Evolutionary conservation across 768 basidiomycete species (phyloP), one percentile per base, ranked within the genome.

Genomic region (Rhodotorula sphaerocarpa): DNA sequence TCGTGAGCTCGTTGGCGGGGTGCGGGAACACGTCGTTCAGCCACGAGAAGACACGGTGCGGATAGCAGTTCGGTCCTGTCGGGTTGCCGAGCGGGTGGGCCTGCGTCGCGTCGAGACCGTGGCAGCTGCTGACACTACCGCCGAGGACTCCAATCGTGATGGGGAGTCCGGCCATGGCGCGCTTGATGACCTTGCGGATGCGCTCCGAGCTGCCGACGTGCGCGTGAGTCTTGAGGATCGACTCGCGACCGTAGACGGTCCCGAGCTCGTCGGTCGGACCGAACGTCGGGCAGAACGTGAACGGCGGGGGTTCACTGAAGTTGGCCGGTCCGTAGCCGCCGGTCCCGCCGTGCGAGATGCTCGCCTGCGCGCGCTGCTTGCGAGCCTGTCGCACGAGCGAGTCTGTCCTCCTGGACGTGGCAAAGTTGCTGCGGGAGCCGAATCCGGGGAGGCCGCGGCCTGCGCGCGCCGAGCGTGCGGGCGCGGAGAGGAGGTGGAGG

Each of bases 11-110:
- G 16, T 92, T 90, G 3, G 91, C 92, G 0, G 93, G 93, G 75
- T 99, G 90, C 0, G 93, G 95, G 77, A 99, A 99, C n/a, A 97
- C 83, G 57, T 80, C 81, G 76, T 92, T 90, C 88, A 93, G 95
- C 93, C 95, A 99, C 54, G 85, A 79, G 79, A 97, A 97, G 78
- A 97, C 88, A 56, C 83, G 83, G n/a, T 87, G 84, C 2, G 95
- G 93, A 76, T 96, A 99, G 75, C 93, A 73, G 57, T 70, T 73
- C 12, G 72, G 71, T 7, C 72, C 72, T 30, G 70, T 55, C 2
- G 72, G 72, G 60, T 73, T 73, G n/a, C 72, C 72, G 2, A 73
- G 54, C 39, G 72, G 72, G 56, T 73, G 72, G 1, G 70, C 72
- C 42, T 66, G 62, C 12, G 70, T 72, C 39, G 69, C 71, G 47